Base-by-base conservation (phyloP, 495 filamentous ascomycete species). In the Aspergillus avenaceus region DNA sequence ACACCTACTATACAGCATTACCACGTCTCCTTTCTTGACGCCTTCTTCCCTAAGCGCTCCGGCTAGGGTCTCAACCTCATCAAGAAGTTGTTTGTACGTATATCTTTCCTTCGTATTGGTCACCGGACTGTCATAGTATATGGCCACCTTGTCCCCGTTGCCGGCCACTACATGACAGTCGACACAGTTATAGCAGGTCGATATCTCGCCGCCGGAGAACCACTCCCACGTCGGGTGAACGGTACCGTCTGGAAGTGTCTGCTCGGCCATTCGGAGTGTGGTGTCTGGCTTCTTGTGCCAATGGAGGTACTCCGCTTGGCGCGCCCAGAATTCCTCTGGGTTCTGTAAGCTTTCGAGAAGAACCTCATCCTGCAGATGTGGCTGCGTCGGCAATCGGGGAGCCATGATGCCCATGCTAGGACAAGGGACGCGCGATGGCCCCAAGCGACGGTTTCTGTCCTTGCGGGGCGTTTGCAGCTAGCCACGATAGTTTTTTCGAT, bases 151-250 rank as follows among this genome's bases (percentile, higher is more conserved):
- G 18, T 80, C 74, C 9, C 86, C 87, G 54, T 80, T 69, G 22
- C 84, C 82, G 1, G 75, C 72, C 13, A 91, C 86, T 4, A 41
- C 21, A 61, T 92, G 89, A 18, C 88, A 72, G 59, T 91, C 87
- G 16, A 93, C 62, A 60, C 87, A 89, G 62, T 93, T 92, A 64
- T 83, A 91, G 50, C 77, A 84, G 0, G 87, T 90, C 14, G 84
- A 88, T 50, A 93, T 82, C 63, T 86, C 77, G 48, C 88, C 88
- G 31, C 75, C 85, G 1, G 85, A 81, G 54, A 91, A 93, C 87
- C 87, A 93, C 9, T 29, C 25, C 42, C 42, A 45, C 13, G 22
- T 29, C 11, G 22, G 22, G 42, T 27, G 68, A 12, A 50, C 58
- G 23, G 53, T 52, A 24, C 73, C 73, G 46, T 58, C 65, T 26